Evolutionary conservation across 768 basidiomycete genomes (phyloP).

Genomic region (Candolleomyces eurysporus): DNA sequence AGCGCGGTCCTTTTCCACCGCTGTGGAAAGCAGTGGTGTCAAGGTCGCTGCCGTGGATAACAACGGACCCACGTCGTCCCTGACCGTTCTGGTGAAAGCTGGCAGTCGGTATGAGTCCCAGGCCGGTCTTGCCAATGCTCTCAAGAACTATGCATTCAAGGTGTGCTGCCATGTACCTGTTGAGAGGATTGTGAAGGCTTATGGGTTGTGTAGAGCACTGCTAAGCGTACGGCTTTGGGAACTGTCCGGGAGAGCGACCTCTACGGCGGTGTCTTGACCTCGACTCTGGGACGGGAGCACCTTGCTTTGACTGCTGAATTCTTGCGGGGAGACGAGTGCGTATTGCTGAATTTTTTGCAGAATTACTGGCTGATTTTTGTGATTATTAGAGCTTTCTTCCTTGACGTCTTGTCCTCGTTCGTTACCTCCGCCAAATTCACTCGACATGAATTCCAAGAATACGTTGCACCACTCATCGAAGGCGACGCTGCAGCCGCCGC

Average conservation of each 20-base stretch:
- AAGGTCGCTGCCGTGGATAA: slow-evolving; percentile 86
- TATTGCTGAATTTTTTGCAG: slow-evolving; percentile 21
- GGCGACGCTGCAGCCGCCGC: slow-evolving; percentile 65
- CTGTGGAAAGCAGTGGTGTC: slow-evolving; percentile 69
- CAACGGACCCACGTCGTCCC: slow-evolving; percentile 78
- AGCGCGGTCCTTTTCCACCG: slow-evolving; percentile 76
- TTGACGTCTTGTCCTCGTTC: slow-evolving; percentile 83
- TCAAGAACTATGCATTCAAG: slow-evolving; percentile 99
- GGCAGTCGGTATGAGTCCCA: slow-evolving; percentile 87
- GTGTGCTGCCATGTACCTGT: slow-evolving; percentile 42
- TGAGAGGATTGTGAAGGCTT: background rate
- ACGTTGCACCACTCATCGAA: slow-evolving; percentile 66
- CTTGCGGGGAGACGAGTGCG: slow-evolving; percentile 93
- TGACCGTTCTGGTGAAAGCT: slow-evolving; percentile 91
- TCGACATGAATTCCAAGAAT: slow-evolving; percentile 75
- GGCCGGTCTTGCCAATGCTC: slow-evolving; percentile 87
- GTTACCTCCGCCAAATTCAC: slow-evolving; percentile 80
- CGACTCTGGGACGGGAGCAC: slow-evolving; percentile 84
- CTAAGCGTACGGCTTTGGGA: slow-evolving; percentile 82
- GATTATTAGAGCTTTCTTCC: slow-evolving; percentile 73
- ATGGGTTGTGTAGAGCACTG: slow-evolving; percentile 62
- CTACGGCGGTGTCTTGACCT: slow-evolving; percentile 87
- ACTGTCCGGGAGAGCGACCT: slow-evolving; percentile 92
- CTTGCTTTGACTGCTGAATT: slow-evolving; percentile 94
- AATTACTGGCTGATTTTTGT: no score